Evolutionary conservation across 176 grass and related monocot genomes (phyloP), one percentile per base, ranked within the genome.

Genomic region (Calamus simplicifolius): DNA sequence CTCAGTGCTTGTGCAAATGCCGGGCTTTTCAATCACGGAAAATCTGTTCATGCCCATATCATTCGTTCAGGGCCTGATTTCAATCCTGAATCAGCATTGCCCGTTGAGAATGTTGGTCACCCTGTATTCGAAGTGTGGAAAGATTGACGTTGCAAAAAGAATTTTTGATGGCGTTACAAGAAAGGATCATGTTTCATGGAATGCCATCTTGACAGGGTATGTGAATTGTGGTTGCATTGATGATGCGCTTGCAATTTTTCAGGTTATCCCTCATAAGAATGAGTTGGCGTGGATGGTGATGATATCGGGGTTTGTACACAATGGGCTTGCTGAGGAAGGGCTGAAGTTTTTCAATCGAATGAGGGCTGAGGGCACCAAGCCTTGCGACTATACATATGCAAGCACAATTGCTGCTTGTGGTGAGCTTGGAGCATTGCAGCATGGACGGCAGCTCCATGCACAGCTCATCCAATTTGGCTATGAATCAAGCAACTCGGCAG

Each of bases 211-310:
- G 64, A 81, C 91, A 1, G 83, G 86, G 56, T 82, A 85, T 70
- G 57, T 95, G 29, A 80, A 95, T 19, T 58, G 49, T 56, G 64
- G 73, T 29, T 52, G 35, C 31, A 71, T 90, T 68, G 73, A 81
- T 16, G 71, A 66, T 63, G 86, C 86, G 7, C 51, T 67, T 61
- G 29, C 80, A 28, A 66, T 95, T 75, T 95, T 95, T 69, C 62
- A 72, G n/a, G 56, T 63, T 26, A 90, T 95, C 80, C 71, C 80
- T 31, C 79, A 67, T 67, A 95, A 76, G 79, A 90, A 69, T 79
- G 80, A 90, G 52, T 71, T 95, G 72, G 76, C 91, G 15, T 95
- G 86, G 86, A 89, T 95, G 91, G 68, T 95, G 49, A 90, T 95
- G 85, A 77, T 86, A 13, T 90, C 86, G 27, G 86, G 83, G 26